A percentile compares a stretch with the other conserved stretches of the same genome.
These are phyloP conservation scores for Megacollybia marginata DNA, from an alignment of 768 basidiomycete species.

Conservation along the genomic window DNA sequence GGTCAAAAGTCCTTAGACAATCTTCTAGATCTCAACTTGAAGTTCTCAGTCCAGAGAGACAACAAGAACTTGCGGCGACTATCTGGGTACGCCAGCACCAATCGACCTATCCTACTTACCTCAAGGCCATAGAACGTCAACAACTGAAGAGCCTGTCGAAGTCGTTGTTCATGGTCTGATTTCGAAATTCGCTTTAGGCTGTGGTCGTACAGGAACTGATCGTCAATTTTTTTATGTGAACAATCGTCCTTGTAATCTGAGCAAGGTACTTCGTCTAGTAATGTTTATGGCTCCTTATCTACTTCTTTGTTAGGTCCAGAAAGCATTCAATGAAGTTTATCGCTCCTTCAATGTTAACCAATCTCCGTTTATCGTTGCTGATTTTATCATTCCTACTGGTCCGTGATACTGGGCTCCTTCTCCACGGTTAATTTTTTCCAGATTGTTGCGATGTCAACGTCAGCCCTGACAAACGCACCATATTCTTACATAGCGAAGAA, in stretches of 20 bases:
- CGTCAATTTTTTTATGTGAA: constrained; percentile 93
- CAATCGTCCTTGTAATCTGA: constrained; percentile 76
- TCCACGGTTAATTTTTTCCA: constrained; percentile 18
- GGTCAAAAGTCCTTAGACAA: constrained; percentile 74
- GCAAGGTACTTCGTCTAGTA: constrained; percentile 37
- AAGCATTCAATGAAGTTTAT: constrained; percentile 90
- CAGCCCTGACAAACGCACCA: constrained; percentile 93
- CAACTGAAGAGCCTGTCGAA: constrained; percentile 15
- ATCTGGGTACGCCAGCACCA: background rate
- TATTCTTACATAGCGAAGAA: constrained; percentile 82
- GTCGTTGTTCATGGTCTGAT: constrained; percentile 72
- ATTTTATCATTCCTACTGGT: constrained; percentile 81
- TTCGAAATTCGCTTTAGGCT: constrained; percentile 72
- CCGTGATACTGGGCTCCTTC: constrained; percentile 13
- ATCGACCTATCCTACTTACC: too few species aligned
- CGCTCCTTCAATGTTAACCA: constrained; percentile 69
- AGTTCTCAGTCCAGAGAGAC: background rate
- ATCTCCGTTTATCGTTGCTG: constrained; percentile 74
- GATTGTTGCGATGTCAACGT: constrained; percentile 90
- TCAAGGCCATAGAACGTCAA: too few species aligned
- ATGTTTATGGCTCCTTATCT: background rate
- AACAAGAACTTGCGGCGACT: background rate
- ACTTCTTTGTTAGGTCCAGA: constrained; percentile 54
- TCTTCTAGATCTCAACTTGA: constrained; percentile 57
- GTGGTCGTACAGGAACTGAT: constrained; percentile 73